phyloP scores from a whole-genome alignment of 805 yeast species.

The Metschnikowia bowlesiae region DNA sequence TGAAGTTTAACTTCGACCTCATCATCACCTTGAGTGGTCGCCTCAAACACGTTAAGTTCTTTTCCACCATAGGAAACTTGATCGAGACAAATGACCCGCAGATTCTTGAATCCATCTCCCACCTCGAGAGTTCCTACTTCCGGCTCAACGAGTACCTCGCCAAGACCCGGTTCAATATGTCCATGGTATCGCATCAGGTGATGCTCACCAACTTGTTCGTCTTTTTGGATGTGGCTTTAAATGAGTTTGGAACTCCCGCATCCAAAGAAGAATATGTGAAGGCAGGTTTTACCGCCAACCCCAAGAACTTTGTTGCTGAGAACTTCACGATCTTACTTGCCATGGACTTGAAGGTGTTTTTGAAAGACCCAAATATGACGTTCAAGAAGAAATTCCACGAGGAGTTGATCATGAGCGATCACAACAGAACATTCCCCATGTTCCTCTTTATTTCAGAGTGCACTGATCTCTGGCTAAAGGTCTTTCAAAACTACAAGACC shows the following conservation, averaged over 20 bases:
- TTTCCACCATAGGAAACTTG: constrained; percentile 39
- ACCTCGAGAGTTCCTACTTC: constrained; percentile 31
- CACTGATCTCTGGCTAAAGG: constrained; percentile 34
- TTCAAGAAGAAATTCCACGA: constrained; percentile 62
- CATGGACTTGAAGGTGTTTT: constrained; percentile 50
- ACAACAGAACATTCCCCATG: constrained; percentile 48
- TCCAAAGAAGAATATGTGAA: constrained; percentile 40
- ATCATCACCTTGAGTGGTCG: constrained; percentile 43
- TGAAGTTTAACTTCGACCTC: constrained; percentile 39
- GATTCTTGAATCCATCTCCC: constrained; percentile 27
- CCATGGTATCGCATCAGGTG: constrained; percentile 35
- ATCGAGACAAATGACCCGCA: constrained; percentile 35
- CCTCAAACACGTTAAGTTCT: constrained; percentile 45
- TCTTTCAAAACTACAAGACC: constrained; percentile 24
- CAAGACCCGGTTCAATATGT: constrained; percentile 32
- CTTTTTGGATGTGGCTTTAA: constrained; percentile 36
- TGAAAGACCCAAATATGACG: constrained; percentile 52
- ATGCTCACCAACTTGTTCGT: constrained; percentile 38
- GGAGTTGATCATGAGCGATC: constrained; percentile 58
- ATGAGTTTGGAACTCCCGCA: constrained; percentile 41
- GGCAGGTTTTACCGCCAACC: constrained; percentile 46
- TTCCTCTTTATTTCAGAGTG: constrained; percentile 32
- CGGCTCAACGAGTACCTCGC: constrained; percentile 35
- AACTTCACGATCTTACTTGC: constrained; percentile 48
- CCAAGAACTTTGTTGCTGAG: constrained; percentile 37